Conservation (phyloP, 495 filamentous ascomycete species). For the Penicillium antarcticum region DNA sequence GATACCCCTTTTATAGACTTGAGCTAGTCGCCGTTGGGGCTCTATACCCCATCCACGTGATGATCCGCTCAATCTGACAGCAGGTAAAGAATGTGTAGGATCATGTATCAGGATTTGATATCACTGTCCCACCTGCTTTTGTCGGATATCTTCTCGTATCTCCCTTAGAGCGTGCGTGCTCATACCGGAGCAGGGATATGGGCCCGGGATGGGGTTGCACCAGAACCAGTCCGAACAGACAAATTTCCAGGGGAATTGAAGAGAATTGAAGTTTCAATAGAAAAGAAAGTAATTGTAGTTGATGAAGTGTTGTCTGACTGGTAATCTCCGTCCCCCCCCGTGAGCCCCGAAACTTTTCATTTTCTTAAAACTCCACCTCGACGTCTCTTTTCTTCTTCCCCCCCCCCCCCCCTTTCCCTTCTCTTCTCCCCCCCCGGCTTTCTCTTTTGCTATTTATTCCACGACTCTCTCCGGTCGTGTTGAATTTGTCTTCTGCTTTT, state of each 20-base stretch:
- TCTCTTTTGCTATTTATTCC: conserved; percentile 28
- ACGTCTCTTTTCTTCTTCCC: conserved; percentile 20
- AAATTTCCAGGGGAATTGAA: conserved; percentile 8
- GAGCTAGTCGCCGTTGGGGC: too few species aligned
- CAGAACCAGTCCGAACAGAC: conserved; percentile 6
- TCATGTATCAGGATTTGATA: too few species aligned
- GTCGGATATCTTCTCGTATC: too few species aligned
- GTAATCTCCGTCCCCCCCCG: conserved; percentile 19
- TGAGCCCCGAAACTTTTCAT: conserved; percentile 35
- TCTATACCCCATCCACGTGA: too few species aligned
- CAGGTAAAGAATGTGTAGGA: too few species aligned
- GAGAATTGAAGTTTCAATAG: neutral
- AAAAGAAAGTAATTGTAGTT: neutral
- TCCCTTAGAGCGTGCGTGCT: neutral
- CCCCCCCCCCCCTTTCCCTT: conserved; percentile 24
- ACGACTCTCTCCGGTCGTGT: conserved; percentile 27
- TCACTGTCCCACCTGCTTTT: too few species aligned
- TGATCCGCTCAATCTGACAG: too few species aligned
- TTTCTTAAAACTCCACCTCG: conserved; percentile 37
- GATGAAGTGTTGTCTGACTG: too few species aligned
- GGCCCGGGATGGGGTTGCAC: conserved; percentile 21
- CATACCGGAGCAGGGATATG: conserved; percentile 9
- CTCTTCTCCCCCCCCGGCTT: conserved; percentile 20
- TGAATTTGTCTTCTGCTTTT: conserved; percentile 34
- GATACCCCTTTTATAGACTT: too few species aligned